A percentile compares a stretch with the other conserved stretches of the same genome.
Evolutionary conservation across 2,329 filamentous ascomycete genomes (phyloP).

Genomic region (Trichothecium roseum): DNA sequence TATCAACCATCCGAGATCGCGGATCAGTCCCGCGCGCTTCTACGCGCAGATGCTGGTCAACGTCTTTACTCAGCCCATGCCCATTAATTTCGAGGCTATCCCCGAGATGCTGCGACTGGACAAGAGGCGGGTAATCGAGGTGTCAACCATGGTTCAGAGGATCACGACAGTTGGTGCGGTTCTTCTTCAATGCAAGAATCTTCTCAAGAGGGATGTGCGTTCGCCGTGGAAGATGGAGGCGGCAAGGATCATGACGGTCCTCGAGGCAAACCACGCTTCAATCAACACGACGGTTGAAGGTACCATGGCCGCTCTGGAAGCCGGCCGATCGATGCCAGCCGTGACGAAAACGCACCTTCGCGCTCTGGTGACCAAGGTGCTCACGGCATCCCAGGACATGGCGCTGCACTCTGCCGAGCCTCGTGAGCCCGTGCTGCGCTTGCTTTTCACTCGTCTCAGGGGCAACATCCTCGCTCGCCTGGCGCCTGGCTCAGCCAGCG

Average conservation of each 20-base stretch:
- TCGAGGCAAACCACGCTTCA: conserved; percentile 45
- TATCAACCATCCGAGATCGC: conserved; percentile 49
- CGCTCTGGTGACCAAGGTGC: conserved; percentile 46
- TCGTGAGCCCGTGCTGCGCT: conserved; percentile 48
- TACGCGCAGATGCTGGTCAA: conserved; percentile 70
- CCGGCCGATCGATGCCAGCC: conserved; percentile 53
- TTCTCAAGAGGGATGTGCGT: conserved; percentile 71
- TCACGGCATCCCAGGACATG: conserved; percentile 38
- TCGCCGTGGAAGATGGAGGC: conserved; percentile 69
- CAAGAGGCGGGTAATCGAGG: conserved; percentile 42
- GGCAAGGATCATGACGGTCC: conserved; percentile 56
- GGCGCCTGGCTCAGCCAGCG: conserved; percentile 54
- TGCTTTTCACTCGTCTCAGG: conserved; percentile 58
- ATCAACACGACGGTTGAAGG: conserved; percentile 46
- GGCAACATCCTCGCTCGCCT: conserved; percentile 56
- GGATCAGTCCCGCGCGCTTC: conserved; percentile 57
- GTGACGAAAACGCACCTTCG: conserved; percentile 49
- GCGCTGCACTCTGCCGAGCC: conserved; percentile 29
- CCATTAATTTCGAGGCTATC: conserved; percentile 41
- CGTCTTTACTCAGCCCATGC: conserved; percentile 57
- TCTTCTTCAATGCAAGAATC: conserved; percentile 69
- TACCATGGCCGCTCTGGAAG: conserved; percentile 52
- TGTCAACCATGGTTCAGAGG: conserved; percentile 31
- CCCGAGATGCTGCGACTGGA: conserved; percentile 71
- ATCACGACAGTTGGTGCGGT: conserved; percentile 67